Conservation (phyloP, 305 asterid species). For the Fraxinus latifolia region DNA sequence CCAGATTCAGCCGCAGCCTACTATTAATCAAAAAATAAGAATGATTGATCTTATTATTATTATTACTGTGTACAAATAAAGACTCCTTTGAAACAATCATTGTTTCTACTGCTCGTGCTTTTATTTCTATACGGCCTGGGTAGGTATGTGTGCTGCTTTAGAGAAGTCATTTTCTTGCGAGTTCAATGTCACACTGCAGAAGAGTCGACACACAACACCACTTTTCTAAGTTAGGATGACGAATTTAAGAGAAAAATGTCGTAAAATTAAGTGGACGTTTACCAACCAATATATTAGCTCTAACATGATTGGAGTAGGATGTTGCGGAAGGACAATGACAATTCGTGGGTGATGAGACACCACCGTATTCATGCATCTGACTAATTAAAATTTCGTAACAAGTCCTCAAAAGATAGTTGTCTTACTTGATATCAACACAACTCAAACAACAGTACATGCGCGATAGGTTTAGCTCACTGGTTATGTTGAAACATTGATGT, state of each 20-base stretch:
- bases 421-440: background rate
- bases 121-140: background rate
- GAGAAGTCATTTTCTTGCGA: background rate
- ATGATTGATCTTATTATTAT: background rate
- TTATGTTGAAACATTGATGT: background rate
- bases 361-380: background rate
- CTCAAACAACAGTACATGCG: background rate
- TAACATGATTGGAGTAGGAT: background rate
- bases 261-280: background rate
- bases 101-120: background rate
- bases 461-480: background rate
- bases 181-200: background rate
- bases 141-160: background rate
- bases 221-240: background rate
- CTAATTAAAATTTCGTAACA: background rate
- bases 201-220: background rate
- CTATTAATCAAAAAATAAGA: background rate
- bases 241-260: background rate
- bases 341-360: background rate
- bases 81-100: background rate
- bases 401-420: background rate
- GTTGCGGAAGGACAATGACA: background rate
- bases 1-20: background rate
- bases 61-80: background rate
- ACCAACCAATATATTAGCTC: background rate